Evolutionary conservation across 1,284 basidiomycete genomes (phyloP).

Genomic region (Sporisorium reilianum): DNA sequence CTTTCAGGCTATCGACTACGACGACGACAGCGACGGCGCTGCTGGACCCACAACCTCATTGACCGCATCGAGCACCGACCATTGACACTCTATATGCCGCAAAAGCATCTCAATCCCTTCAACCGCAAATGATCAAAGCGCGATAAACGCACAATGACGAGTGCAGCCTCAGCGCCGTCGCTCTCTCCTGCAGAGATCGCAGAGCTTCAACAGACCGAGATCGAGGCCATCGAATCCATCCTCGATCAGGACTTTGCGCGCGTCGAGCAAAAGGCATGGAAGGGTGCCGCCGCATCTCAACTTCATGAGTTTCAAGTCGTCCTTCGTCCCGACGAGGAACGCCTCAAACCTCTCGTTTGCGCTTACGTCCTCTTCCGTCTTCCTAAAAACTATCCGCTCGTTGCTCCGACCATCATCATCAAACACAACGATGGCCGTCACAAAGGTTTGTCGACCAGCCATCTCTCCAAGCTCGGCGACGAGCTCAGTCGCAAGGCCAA

Average conservation of each 20-base stretch:
- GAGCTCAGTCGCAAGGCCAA: constrained; percentile 55
- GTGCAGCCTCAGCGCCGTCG: constrained; percentile 13
- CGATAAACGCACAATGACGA: constrained; percentile 18
- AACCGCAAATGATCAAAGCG: constrained; percentile 18
- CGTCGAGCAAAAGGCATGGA: constrained; percentile 55
- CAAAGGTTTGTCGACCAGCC: constrained; percentile 40
- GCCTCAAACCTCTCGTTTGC: constrained; percentile 51
- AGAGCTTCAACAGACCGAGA: constrained; percentile 60
- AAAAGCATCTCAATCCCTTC: constrained; percentile 17
- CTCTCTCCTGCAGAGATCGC: constrained; percentile 52
- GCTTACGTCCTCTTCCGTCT: constrained; percentile 56
- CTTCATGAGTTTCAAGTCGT: constrained; percentile 58
- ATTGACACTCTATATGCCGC: background rate
- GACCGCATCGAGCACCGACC: background rate
- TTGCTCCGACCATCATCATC: constrained; percentile 52
- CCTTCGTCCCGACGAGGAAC: constrained; percentile 59
- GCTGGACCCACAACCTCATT: constrained; percentile 8
- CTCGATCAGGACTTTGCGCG: constrained; percentile 58
- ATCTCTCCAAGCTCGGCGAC: constrained; percentile 45
- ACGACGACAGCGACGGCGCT: too few relatives aligned
- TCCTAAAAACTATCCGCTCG: constrained; percentile 62
- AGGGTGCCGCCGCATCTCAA: constrained; percentile 40
- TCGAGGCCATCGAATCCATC: constrained; percentile 62
- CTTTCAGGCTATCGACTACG: constrained; percentile 9
- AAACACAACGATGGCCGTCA: constrained; percentile 47